Evolutionary conservation across 2,329 filamentous ascomycete genomes (phyloP).

Genomic region (Sporothrix curviconia): DNA sequence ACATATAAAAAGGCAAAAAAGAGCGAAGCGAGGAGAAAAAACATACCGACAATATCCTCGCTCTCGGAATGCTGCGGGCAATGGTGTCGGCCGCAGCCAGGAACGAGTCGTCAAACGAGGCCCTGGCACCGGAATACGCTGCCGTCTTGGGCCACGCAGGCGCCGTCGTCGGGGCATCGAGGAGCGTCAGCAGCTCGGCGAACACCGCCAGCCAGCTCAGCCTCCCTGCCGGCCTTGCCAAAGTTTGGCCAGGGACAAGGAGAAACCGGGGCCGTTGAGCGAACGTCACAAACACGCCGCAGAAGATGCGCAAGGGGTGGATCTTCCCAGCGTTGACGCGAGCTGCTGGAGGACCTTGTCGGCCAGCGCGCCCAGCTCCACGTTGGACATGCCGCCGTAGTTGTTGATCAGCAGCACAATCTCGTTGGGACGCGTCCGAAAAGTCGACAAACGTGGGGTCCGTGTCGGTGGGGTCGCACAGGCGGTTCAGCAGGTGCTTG

Average conservation of each 20-base stretch:
- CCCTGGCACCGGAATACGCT: slow-evolving; percentile 34
- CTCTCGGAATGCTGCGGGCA: no score
- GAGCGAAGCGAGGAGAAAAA: neutral
- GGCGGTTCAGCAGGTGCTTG: slow-evolving; percentile 41
- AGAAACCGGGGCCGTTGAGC: slow-evolving; percentile 65
- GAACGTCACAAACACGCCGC: slow-evolving; percentile 64
- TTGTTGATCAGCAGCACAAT: slow-evolving; percentile 51
- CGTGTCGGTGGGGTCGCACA: slow-evolving; percentile 43
- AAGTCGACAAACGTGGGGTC: slow-evolving; percentile 46
- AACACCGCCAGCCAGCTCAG: slow-evolving; percentile 36
- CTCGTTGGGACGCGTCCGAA: slow-evolving; percentile 36
- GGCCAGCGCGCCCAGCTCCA: slow-evolving; percentile 49
- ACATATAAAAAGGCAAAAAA: no score
- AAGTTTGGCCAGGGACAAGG: slow-evolving; percentile 59
- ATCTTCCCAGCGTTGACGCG: slow-evolving; percentile 40
- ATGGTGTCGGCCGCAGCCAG: neutral
- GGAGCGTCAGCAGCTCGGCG: slow-evolving; percentile 52
- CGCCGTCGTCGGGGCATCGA: slow-evolving; percentile 42
- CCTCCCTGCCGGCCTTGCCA: slow-evolving; percentile 37
- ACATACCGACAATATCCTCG: neutral
- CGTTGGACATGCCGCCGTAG: slow-evolving; percentile 51
- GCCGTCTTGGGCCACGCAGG: neutral
- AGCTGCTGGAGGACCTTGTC: slow-evolving; percentile 49
- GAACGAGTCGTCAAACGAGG: slow-evolving; percentile 43
- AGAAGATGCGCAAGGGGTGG: slow-evolving; percentile 47